These are phyloP conservation scores for Phytopythium ostracodes DNA, from an alignment of 352 stramenopile genomes.

Conservation along the genomic window DNA sequence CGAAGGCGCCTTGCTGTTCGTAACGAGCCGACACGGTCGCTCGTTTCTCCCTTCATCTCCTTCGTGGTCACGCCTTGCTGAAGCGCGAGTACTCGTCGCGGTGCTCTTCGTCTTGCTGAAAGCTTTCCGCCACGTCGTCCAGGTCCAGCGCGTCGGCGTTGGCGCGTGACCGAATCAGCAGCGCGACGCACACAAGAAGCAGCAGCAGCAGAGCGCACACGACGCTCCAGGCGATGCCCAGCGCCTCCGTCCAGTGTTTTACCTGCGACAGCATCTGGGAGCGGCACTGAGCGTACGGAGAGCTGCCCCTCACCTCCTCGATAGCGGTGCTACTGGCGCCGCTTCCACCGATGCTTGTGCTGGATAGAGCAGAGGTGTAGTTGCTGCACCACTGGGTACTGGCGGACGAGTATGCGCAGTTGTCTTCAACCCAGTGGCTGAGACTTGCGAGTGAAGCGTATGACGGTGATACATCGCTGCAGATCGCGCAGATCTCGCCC, in stretches of 20 bases:
- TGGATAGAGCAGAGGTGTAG: not conserved
- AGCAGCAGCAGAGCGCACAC: not conserved
- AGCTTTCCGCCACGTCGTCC: not conserved
- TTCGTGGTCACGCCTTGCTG: not conserved
- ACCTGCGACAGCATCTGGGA: not conserved
- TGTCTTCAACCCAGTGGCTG: conserved; percentile 3
- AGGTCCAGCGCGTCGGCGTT: conserved; percentile 6
- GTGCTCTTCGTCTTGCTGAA: not conserved
- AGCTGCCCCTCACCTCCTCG: not conserved
- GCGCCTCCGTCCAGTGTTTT: conserved; percentile 2
- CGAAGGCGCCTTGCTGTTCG: not conserved
- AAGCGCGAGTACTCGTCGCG: not conserved
- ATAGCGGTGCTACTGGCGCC: not conserved
- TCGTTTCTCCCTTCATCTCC: not conserved
- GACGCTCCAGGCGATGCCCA: conserved; percentile 2
- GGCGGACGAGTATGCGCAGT: conserved; percentile 1
- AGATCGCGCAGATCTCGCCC: conserved; percentile 1
- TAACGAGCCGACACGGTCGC: not conserved
- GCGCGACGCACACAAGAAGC: conserved; percentile 2
- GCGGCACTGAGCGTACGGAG: not conserved
- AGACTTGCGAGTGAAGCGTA: conserved; percentile 1
- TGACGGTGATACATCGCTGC: not conserved
- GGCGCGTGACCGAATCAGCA: conserved; percentile 2
- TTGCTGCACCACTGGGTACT: conserved; percentile 1
- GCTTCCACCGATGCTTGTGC: not conserved